phyloP scores from a whole-genome alignment of 495 filamentous ascomycete species.

The Choiromyces venosus region DNA sequence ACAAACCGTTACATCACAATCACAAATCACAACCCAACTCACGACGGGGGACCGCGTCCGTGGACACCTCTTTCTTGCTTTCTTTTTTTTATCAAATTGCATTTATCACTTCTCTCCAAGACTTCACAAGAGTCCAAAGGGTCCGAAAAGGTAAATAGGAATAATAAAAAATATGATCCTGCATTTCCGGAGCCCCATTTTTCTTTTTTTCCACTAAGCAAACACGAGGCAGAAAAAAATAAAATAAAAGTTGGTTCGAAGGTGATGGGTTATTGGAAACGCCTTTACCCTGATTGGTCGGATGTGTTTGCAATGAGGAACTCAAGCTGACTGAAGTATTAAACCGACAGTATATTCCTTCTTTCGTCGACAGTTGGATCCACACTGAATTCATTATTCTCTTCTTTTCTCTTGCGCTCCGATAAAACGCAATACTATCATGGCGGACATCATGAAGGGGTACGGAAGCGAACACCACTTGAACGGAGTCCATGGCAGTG shows the following conservation, averaged over 20 bases:
- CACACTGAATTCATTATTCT: neutral
- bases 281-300: slow-evolving; percentile 22
- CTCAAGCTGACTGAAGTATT: neutral
- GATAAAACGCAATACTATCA: neutral
- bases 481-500: neutral
- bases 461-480: neutral
- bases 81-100: neutral
- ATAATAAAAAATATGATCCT: neutral
- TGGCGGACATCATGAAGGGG: neutral
- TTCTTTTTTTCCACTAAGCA: neutral
- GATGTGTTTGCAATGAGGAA: neutral
- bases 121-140: neutral
- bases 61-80: neutral
- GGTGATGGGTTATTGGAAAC: neutral
- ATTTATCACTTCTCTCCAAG: neutral
- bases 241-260: neutral
- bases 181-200: neutral
- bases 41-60: neutral
- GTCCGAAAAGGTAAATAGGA: neutral
- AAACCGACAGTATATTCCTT: neutral
- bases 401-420: neutral
- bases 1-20: neutral
- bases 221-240: neutral
- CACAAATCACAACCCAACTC: neutral
- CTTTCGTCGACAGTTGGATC: neutral